Base-by-base conservation (phyloP, 305 asterid genomes). In the Fraxinus velutina region DNA sequence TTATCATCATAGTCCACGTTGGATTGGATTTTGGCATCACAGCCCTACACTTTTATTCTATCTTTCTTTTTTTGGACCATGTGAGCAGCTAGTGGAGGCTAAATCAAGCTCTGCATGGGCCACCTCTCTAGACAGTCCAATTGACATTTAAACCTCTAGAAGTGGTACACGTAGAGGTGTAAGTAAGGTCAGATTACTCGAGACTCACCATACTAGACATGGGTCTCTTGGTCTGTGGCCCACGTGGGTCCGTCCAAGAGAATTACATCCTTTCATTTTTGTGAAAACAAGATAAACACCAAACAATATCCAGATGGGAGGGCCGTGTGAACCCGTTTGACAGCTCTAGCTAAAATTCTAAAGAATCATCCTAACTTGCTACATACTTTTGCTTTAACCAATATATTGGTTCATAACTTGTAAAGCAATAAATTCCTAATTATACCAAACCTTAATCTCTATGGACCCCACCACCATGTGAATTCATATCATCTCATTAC, bases 401-500 rank as follows among this genome's bases (percentile, higher is more conserved):
- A 37, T 7, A 37, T 37, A 37, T 7, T 37, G 5, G 19, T 15
- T 50, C 19, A 50, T 1, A 13, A 13, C 57, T 47, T 47, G n/a
- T 44, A 50, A 50, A 52, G 64, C 64, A 52, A 52, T 17, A 52
- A 52, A n/a, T 52, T 52, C 32, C 71, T 60, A 60, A 57, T 57
- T 50, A 50, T 15, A 50, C 6, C 21, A 24, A 64, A 60, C 12
- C 29, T 21, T 68, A 68, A 29, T 6, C 21, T 29, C 37, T 5
- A 76, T 30, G 77, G 84, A 19, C 50, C 74, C 75, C 81, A 47
- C 77, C 57, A 72, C 8, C 82, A 72, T 77, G 79, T 72, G 79
- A 42, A 44, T 21, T 36, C 80, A 81, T 78, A 1, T 68, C 39
- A 79, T 52, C 71, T 21, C 71, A 22, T 60, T 60, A 22, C 30